Conservation (phyloP, 73 alveolate genomes). For the Tetrahymena elliotti region DNA sequence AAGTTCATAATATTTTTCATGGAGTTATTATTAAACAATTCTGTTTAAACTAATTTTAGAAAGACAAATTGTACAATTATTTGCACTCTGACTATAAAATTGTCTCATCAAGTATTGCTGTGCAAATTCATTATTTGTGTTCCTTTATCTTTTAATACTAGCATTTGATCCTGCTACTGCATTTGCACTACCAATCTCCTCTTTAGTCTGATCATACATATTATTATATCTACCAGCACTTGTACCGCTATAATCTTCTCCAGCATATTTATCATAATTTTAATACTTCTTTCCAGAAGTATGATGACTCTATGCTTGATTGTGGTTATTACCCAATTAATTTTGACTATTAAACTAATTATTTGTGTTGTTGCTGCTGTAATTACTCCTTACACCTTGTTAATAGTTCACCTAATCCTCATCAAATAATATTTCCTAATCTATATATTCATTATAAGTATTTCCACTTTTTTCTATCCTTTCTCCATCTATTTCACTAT, state of each 20-base stretch:
- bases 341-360: neutral
- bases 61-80: neutral
- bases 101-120: neutral
- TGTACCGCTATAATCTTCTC: neutral
- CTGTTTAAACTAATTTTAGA: neutral
- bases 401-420: neutral
- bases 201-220: neutral
- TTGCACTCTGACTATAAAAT: neutral
- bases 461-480: neutral
- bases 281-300: neutral
- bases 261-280: neutral
- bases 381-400: neutral
- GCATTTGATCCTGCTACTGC: neutral
- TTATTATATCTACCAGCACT: neutral
- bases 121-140: neutral
- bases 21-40: neutral
- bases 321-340: neutral
- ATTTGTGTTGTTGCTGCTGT: neutral
- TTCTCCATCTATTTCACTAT: neutral
- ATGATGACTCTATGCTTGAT: neutral
- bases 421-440: neutral
- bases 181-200: neutral
- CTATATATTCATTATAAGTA: neutral
- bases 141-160: neutral
- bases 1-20: conserved; percentile 15